These are phyloP conservation scores for Myotisia sp. DNA, from an alignment of 2,329 filamentous ascomycete species.

Conservation along the genomic window DNA sequence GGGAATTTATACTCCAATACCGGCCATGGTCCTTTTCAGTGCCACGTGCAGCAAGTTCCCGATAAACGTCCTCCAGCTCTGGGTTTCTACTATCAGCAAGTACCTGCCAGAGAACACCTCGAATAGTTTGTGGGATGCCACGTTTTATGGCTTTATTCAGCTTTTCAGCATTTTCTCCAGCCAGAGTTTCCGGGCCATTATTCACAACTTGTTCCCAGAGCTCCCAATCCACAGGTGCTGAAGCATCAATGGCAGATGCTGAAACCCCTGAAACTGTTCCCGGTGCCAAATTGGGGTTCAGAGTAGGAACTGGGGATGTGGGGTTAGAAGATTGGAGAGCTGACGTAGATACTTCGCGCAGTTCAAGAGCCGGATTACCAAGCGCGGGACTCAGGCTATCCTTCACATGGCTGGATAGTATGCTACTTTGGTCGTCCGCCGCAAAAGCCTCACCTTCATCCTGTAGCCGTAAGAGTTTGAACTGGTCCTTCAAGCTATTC, in stretches of 20 bases:
- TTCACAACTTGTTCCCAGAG: slow-evolving; percentile 94
- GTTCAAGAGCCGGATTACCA: slow-evolving; percentile 36
- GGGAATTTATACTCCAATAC: slow-evolving; percentile 28
- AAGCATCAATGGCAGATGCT: slow-evolving; percentile 50
- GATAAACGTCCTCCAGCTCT: slow-evolving; percentile 75
- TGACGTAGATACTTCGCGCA: slow-evolving; percentile 30
- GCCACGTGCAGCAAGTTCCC: slow-evolving; percentile 62
- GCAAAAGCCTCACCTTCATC: slow-evolving; percentile 51
- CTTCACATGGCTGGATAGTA: slow-evolving; percentile 28
- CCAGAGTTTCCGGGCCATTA: slow-evolving; percentile 77
- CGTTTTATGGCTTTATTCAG: slow-evolving; percentile 80
- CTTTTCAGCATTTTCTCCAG: slow-evolving; percentile 75
- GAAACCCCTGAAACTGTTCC: slow-evolving; percentile 74
- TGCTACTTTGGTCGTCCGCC: slow-evolving; percentile 42
- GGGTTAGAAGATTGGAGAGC: slow-evolving; percentile 12
- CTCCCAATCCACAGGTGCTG: slow-evolving; percentile 85
- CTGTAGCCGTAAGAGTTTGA: slow-evolving; percentile 60
- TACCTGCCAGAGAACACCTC: slow-evolving; percentile 98
- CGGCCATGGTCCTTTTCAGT: slow-evolving; percentile 64
- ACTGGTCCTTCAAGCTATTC: slow-evolving; percentile 61
- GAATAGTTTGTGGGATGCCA: slow-evolving; percentile 85
- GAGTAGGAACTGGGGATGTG: slow-evolving; percentile 39
- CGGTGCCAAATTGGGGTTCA: slow-evolving; percentile 60
- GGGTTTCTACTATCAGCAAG: slow-evolving; percentile 89
- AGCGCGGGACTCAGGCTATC: slow-evolving; percentile 30